phyloP scores from a whole-genome alignment of 306 rosid genomes.

The Sicyos edulis region DNA sequence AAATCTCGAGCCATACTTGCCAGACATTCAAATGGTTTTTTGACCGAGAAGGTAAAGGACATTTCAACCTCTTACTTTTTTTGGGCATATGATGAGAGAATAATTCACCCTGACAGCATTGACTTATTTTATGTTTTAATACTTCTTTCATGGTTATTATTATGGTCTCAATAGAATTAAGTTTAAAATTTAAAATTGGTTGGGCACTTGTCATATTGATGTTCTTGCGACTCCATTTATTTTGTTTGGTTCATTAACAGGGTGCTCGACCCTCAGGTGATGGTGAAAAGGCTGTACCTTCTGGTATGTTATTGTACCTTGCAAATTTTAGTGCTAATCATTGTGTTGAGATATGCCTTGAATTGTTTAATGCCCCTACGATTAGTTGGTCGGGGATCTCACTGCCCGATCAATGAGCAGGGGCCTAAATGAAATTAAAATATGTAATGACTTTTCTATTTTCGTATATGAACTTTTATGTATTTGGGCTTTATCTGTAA shows the following conservation, averaged over 20 bases:
- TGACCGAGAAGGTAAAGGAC: constrained; percentile 57
- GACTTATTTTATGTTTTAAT: background rate
- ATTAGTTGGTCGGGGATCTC: no score
- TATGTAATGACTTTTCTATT: no score
- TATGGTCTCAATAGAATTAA: background rate
- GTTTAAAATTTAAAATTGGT: background rate
- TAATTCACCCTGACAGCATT: background rate
- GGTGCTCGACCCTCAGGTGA: constrained; percentile 28
- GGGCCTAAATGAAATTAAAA: no score
- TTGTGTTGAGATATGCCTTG: no score
- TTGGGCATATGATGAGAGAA: constrained; percentile 12
- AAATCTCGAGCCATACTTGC: constrained; percentile 73
- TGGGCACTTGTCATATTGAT: background rate
- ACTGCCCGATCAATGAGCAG: no score
- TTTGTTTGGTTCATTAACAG: constrained; percentile 24
- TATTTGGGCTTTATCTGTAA: no score
- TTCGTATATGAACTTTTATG: no score
- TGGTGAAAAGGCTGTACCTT: constrained; percentile 27
- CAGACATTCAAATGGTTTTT: constrained; percentile 74
- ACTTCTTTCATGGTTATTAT: background rate
- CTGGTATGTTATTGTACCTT: constrained; percentile 27
- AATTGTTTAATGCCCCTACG: no score
- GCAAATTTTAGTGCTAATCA: no score
- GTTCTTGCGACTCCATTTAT: constrained; percentile 11
- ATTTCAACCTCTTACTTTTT: no score